A percentile compares a stretch with the other conserved stretches of the same genome.
These are phyloP conservation scores for Claviceps sp. DNA, from an alignment of 2,329 filamentous ascomycete genomes.

Conservation along the genomic window DNA sequence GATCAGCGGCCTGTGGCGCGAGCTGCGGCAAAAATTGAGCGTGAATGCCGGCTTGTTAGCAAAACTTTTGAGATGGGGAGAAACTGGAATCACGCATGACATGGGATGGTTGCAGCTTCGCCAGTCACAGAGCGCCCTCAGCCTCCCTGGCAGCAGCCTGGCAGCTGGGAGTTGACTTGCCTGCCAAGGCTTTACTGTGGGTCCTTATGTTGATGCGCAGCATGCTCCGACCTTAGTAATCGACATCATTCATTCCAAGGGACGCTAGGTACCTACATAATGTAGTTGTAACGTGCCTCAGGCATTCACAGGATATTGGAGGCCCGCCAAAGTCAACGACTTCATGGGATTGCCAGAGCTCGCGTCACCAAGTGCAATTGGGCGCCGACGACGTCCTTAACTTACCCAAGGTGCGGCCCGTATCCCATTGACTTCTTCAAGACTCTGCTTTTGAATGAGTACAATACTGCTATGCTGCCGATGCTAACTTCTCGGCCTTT, in stretches of 20 bases:
- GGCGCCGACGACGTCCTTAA: slow-evolving; percentile 18
- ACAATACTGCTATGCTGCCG: background rate
- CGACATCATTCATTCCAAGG: too few relatives aligned
- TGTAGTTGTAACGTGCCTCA: slow-evolving; percentile 14
- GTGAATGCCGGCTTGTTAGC: slow-evolving; percentile 33
- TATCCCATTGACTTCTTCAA: background rate
- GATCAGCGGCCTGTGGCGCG: slow-evolving; percentile 35
- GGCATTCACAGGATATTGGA: slow-evolving; percentile 12
- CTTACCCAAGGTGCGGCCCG: slow-evolving; percentile 13
- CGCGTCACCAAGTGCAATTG: slow-evolving; percentile 21
- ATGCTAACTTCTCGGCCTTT: slow-evolving; percentile 2
- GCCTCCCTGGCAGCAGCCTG: background rate
- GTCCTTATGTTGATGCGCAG: background rate
- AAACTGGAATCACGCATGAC: slow-evolving; percentile 13
- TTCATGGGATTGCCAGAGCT: background rate
- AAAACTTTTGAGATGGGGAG: slow-evolving; percentile 32
- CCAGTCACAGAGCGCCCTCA: background rate
- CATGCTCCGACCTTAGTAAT: background rate
- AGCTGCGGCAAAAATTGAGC: slow-evolving; percentile 30
- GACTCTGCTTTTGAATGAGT: background rate
- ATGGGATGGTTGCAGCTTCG: slow-evolving; percentile 2
- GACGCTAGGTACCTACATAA: too few relatives aligned
- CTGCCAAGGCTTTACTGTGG: background rate
- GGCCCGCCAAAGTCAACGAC: background rate
- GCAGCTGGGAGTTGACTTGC: background rate